phyloP scores from a whole-genome alignment of 2,329 filamentous ascomycete species.

The Neopestalotiopsis sp. region DNA sequence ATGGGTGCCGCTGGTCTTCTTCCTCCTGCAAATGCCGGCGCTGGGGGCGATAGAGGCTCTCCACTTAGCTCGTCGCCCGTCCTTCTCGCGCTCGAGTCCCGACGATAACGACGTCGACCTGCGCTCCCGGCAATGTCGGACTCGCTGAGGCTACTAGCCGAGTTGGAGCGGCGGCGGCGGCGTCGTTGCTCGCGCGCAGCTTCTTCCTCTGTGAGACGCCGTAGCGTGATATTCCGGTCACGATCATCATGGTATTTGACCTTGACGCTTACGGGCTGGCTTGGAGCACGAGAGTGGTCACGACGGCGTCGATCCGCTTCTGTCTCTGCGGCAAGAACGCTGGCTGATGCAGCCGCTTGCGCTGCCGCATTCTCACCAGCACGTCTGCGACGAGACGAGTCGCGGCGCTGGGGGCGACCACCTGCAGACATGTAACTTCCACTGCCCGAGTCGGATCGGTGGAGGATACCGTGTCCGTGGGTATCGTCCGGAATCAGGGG shows the following conservation, averaged over 20 bases:
- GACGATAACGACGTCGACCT: constrained; percentile 54
- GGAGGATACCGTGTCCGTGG: constrained; percentile 46
- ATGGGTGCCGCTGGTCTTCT: constrained; percentile 38
- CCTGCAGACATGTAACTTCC: constrained; percentile 48
- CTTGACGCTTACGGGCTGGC: constrained; percentile 61
- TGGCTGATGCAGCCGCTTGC: constrained; percentile 52
- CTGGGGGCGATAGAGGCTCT: constrained; percentile 56
- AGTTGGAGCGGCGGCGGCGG: constrained; percentile 47
- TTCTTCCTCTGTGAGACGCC: constrained; percentile 66
- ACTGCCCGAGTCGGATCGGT: constrained; percentile 43
- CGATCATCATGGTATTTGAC: constrained; percentile 65
- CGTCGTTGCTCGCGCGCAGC: constrained; percentile 46
- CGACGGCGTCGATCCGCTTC: constrained; percentile 45
- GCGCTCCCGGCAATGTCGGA: constrained; percentile 53
- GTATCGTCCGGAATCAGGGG: constrained; percentile 60
- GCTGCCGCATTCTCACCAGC: constrained; percentile 52
- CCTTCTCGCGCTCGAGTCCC: constrained; percentile 52
- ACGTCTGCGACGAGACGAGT: constrained; percentile 51
- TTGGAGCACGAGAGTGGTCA: constrained; percentile 43
- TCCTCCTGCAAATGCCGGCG: constrained; percentile 59
- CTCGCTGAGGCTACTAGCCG: constrained; percentile 61
- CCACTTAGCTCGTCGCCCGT: constrained; percentile 54
- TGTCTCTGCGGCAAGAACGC: constrained; percentile 49
- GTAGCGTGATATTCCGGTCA: constrained; percentile 65
- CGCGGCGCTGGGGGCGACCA: constrained; percentile 45